These are phyloP conservation scores for Boletus rubropictus DNA, from an alignment of 768 basidiomycete genomes.

Conservation along the genomic window DNA sequence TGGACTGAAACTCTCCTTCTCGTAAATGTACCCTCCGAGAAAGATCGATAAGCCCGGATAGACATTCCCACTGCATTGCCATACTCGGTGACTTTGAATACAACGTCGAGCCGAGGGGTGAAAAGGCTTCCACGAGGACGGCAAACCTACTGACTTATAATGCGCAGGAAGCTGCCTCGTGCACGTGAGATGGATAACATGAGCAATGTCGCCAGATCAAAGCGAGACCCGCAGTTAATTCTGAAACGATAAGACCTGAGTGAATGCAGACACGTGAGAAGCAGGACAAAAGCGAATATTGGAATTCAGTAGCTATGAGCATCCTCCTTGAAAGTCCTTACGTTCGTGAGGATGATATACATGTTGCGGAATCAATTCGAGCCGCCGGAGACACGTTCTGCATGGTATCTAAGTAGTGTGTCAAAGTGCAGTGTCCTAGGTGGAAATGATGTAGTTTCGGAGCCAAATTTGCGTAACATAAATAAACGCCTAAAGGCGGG, in stretches of 20 bases:
- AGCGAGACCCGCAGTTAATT: conserved; percentile 2
- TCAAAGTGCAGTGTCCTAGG: conserved; percentile 1
- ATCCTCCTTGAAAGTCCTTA: conserved; percentile 14
- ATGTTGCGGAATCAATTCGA: conserved; percentile 2
- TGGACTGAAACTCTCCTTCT: conserved; percentile 26
- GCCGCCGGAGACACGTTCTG: conserved; percentile 2
- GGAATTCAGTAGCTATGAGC: conserved; percentile 2
- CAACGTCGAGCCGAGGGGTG: conserved; percentile 9
- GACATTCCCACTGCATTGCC: conserved; percentile 55
- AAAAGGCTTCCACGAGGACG: not conserved
- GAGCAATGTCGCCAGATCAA: not conserved
- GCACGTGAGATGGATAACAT: not conserved
- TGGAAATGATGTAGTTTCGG: conserved; percentile 1
- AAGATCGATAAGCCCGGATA: conserved; percentile 58
- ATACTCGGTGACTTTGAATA: conserved; percentile 44
- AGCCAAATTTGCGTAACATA: conserved; percentile 5
- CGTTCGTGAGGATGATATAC: conserved; percentile 19
- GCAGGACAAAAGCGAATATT: not conserved
- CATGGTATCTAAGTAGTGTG: conserved; percentile 15
- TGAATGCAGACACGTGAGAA: conserved; percentile 8
- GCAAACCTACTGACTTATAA: conserved; percentile 8
- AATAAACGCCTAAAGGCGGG: conserved; percentile 1
- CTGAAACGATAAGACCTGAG: conserved; percentile 10
- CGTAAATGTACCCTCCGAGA: conserved; percentile 42
- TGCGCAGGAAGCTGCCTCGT: not conserved